phyloP scores from a whole-genome alignment of 768 basidiomycete genomes.

The Kwoniella dendrophila region DNA sequence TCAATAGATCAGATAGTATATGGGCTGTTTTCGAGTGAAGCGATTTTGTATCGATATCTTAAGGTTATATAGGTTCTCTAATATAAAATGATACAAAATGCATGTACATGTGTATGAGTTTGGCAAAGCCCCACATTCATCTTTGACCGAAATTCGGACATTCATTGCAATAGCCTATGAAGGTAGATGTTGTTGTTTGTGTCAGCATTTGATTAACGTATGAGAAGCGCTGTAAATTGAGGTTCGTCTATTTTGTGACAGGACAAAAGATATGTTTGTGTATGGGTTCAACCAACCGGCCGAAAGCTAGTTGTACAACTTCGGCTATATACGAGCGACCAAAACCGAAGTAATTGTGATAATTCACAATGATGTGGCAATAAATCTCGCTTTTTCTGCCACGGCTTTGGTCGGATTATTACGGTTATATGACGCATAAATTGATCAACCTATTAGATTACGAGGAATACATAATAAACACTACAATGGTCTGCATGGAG shows the following conservation, averaged over 20 bases:
- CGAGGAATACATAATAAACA: slow-evolving; percentile 21
- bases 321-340: neutral
- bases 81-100: neutral
- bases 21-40: too few species aligned
- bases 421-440: slow-evolving; percentile 15
- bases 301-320: neutral
- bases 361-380: slow-evolving; percentile 9
- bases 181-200: too few species aligned
- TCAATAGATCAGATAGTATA: neutral
- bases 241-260: neutral
- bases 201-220: too few species aligned
- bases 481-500: neutral
- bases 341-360: slow-evolving; percentile 1
- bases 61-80: too few species aligned
- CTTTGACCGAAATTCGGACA: too few species aligned
- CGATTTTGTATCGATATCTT: neutral
- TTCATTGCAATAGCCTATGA: too few species aligned
- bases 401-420: slow-evolving; percentile 20
- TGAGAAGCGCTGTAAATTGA: slow-evolving; percentile 4
- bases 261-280: too few species aligned
- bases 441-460: slow-evolving; percentile 14
- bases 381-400: neutral
- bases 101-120: neutral
- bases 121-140: too few species aligned
- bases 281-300: neutral